Conservation (phyloP, 2,329 filamentous ascomycete genomes). For the Aspergillus floridensis region DNA sequence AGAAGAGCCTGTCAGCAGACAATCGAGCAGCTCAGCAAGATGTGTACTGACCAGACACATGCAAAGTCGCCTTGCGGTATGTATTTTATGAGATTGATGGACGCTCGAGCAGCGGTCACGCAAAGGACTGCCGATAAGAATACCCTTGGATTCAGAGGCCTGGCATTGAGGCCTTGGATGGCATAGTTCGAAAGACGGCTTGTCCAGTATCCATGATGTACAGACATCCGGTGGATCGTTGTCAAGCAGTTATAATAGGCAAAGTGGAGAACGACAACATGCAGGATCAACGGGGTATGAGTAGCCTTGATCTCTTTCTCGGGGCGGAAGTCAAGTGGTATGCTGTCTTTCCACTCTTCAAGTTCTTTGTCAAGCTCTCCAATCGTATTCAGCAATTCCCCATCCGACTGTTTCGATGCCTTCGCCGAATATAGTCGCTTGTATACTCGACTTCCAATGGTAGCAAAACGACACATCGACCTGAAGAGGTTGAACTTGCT, state of each 20-base stretch:
- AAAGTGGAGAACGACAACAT: constrained; percentile 92
- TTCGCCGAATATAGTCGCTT: constrained; percentile 89
- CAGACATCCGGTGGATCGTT: constrained; percentile 97
- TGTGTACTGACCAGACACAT: constrained; percentile 76
- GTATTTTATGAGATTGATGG: constrained; percentile 91
- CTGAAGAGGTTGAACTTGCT: constrained; percentile 94
- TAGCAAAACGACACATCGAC: constrained; percentile 84
- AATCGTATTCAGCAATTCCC: constrained; percentile 90
- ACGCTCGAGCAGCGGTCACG: constrained; percentile 86
- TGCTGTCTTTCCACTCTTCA: constrained; percentile 94
- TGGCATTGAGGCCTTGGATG: constrained; percentile 86
- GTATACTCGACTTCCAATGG: constrained; percentile 93
- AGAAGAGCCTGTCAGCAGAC: constrained; percentile 13
- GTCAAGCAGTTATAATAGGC: constrained; percentile 97
- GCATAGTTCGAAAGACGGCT: constrained; percentile 91
- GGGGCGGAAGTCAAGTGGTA: constrained; percentile 93
- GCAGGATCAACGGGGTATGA: constrained; percentile 88
- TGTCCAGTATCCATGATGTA: constrained; percentile 98
- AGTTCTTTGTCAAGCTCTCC: constrained; percentile 86
- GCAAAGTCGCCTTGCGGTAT: constrained; percentile 92
- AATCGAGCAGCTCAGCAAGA: not conserved
- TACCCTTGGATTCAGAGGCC: constrained; percentile 86
- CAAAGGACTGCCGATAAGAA: constrained; percentile 92
- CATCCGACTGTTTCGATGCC: constrained; percentile 86
- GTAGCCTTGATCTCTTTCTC: constrained; percentile 93